Evolutionary conservation across 768 basidiomycete genomes (phyloP).

Genomic region (Boletus rufocinnamomeus): DNA sequence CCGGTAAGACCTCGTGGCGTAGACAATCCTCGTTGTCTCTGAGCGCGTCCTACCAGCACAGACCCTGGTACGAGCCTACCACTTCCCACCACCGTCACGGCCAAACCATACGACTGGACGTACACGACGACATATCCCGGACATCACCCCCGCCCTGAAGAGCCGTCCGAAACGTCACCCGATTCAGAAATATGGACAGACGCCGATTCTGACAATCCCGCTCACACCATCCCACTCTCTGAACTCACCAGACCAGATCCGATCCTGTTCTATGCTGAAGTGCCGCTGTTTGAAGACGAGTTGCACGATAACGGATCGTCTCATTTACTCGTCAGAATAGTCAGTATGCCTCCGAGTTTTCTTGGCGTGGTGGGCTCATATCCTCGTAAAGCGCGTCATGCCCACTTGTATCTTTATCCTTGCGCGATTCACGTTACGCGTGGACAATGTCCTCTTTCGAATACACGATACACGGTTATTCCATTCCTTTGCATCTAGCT

Average conservation of each 20-base stretch:
- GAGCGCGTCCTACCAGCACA: constrained; percentile 50
- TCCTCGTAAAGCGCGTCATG: constrained; percentile 81
- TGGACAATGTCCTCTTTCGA: constrained; percentile 93
- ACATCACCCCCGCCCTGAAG: constrained; percentile 34
- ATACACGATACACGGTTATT: constrained; percentile 87
- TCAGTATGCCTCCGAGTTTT: constrained; percentile 42
- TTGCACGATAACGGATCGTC: constrained; percentile 96
- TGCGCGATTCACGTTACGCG: constrained; percentile 86
- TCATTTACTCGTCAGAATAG: constrained; percentile 80
- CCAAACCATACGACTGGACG: constrained; percentile 97
- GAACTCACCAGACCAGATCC: constrained; percentile 90
- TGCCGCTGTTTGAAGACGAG: constrained; percentile 95
- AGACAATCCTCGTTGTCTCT: constrained; percentile 15
- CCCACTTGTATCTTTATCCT: constrained; percentile 92
- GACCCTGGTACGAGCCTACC: constrained; percentile 62
- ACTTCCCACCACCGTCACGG: constrained; percentile 68
- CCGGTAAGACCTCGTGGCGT: constrained; percentile 47
- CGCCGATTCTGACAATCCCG: constrained; percentile 55
- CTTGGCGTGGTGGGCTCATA: not conserved
- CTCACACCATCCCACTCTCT: constrained; percentile 76
- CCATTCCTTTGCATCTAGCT: constrained; percentile 69
- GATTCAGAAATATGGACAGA: constrained; percentile 45
- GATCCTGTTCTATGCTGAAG: constrained; percentile 96
- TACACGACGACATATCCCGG: constrained; percentile 91
- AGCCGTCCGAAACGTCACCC: constrained; percentile 24